These are phyloP conservation scores for Neurospora sp. DNA, from an alignment of 495 filamentous ascomycete species.

Conservation along the genomic window DNA sequence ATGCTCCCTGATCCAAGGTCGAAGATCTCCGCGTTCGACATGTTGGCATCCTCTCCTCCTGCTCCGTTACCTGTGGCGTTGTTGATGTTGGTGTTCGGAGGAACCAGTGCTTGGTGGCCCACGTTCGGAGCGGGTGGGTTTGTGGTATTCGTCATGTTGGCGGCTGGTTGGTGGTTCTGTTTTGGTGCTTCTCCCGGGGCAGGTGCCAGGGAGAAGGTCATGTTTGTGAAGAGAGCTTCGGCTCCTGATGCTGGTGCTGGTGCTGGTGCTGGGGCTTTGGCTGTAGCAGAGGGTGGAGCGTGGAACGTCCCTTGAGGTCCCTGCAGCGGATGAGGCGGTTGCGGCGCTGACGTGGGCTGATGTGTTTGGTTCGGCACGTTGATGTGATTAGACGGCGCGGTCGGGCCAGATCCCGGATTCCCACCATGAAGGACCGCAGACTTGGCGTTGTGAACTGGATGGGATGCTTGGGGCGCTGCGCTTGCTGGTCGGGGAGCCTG, in stretches of 20 bases:
- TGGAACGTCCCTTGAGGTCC: conserved; percentile 3
- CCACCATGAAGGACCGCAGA: background rate
- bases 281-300: background rate
- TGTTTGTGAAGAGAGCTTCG: conserved; percentile 30
- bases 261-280: conserved; percentile 4
- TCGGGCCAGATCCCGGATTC: background rate
- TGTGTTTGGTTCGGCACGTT: background rate
- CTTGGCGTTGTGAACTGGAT: background rate
- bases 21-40: conserved; percentile 24
- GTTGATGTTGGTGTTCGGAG: background rate
- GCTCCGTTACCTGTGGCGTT: conserved; percentile 2
- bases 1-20: conserved; percentile 21
- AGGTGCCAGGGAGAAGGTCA: conserved; percentile 35
- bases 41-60: conserved; percentile 7
- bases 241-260: conserved; percentile 6
- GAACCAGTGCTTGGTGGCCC: background rate
- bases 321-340: background rate
- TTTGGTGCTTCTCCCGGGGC: conserved; percentile 15
- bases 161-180: background rate
- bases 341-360: background rate
- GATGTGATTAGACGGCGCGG: background rate
- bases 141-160: background rate
- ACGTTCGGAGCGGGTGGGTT: conserved; percentile 1
- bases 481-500: conserved; percentile 9
- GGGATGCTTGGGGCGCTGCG: conserved; percentile 2